Conservation (phyloP, 2,329 filamentous ascomycete genomes). For the Pseudogymnoascus sp. region DNA sequence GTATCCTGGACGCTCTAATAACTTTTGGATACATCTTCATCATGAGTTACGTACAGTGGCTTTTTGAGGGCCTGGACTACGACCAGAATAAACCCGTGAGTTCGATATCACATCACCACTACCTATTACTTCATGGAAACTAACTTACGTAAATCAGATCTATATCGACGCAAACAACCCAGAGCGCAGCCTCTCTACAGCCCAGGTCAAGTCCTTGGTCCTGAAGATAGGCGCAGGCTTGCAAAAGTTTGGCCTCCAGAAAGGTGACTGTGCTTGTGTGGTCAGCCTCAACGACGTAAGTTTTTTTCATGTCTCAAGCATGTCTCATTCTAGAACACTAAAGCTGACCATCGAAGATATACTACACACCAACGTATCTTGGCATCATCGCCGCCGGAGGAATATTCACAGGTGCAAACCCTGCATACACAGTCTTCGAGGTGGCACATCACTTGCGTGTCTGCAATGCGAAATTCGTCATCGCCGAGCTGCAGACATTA, state of each 20-base stretch:
- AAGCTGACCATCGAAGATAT: conserved; percentile 15
- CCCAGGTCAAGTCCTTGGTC: conserved; percentile 20
- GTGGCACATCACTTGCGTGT: conserved; percentile 25
- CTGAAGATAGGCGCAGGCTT: conserved; percentile 24
- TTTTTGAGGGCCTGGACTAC: not conserved
- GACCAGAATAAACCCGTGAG: conserved; percentile 8
- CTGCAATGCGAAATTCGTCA: conserved; percentile 21
- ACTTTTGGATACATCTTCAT: not conserved
- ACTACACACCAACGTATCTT: conserved; percentile 19
- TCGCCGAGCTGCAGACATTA: conserved; percentile 23
- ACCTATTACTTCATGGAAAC: not conserved
- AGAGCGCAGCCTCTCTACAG: conserved; percentile 20
- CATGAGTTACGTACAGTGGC: conserved; percentile 4
- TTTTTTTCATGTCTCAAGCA: not conserved
- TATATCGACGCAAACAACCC: conserved; percentile 8
- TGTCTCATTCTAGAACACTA: not conserved
- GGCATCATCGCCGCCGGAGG: conserved; percentile 25
- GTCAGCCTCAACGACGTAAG: conserved; percentile 26
- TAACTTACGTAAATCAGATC: not conserved
- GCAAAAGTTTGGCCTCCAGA: conserved; percentile 21
- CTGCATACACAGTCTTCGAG: conserved; percentile 25
- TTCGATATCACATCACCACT: not conserved
- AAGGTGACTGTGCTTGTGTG: conserved; percentile 26
- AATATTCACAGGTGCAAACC: conserved; percentile 23
- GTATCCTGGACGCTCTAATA: not conserved